Evolutionary conservation across 257 asterid genomes (phyloP), one percentile per base, ranked within the genome.

Genomic region (Ocimum tenuiflorum): DNA sequence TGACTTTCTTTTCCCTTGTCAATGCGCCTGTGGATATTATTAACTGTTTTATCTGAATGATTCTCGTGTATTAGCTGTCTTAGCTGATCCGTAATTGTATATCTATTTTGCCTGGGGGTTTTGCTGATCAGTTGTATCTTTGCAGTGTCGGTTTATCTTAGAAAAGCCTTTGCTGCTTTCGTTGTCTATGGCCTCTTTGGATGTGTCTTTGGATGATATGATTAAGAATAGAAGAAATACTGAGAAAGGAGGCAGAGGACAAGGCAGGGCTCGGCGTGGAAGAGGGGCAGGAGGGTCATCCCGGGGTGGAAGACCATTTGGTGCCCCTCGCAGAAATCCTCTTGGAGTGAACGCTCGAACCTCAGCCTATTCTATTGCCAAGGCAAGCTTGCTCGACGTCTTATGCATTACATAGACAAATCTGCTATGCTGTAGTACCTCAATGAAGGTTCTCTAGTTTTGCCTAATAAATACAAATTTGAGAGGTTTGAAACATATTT

Each of bases 301-400:
- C 69, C 75, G 96, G 69, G 96, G 96, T 80, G 97, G 96, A 69
- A 87, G 94, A 73, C 67, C 81, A 22, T 73, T 79, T 23, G 95
- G 91, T 19, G 81, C 88, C 69, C 83, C 88, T 63, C 85, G 79
- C 50, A 81, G 95, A 81, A 87, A 80, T 57, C 88, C 86, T 4
- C 96, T 92, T 19, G 95, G 98, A 31, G 86, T 89, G 36, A 87
- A 83, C 78, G 53, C 82, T 61, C 85, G 89, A 8, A 79, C 86
- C 6, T 84, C 96, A 45, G 78, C 94, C 51, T 77, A 68, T 66
- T 49, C 84, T 9, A 87, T 89, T 80, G 87, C 94, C 81, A 92
- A 92, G 99, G 99, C 99, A 92, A 92, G 99, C 97, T n/a, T n/a
- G n/a, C n/a, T 78, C 81, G 92, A 80, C 77, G 85, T 82, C 82